Evolutionary conservation across 441 rosid genomes (phyloP).

Genomic region (Populus hybrid): DNA sequence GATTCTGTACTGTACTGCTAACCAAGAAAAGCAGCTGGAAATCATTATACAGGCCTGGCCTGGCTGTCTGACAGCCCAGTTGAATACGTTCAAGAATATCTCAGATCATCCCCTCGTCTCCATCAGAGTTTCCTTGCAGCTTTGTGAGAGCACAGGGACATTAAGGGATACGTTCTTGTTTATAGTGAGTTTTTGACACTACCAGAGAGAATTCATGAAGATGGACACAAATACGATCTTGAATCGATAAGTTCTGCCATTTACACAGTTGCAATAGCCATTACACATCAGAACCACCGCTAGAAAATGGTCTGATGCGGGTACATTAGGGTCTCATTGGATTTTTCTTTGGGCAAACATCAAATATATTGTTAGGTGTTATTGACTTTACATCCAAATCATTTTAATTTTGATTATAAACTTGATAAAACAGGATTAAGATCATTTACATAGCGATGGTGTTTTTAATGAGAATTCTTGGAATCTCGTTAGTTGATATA

Average conservation of each 20-base stretch:
- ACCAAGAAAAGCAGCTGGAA: neutral
- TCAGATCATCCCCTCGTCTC: neutral
- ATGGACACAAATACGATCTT: neutral
- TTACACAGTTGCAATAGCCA: neutral
- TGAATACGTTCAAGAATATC: neutral
- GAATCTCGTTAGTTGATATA: neutral
- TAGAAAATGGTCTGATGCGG: neutral
- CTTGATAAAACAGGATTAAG: too few species aligned
- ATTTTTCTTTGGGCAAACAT: neutral
- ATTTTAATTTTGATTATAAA: too few species aligned
- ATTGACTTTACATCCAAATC: too few species aligned
- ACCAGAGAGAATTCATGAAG: neutral
- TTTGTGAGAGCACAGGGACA: neutral
- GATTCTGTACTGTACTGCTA: neutral
- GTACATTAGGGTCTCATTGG: neutral
- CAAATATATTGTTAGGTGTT: too few species aligned
- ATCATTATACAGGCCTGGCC: neutral
- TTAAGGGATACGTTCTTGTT: neutral
- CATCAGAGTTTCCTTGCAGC: neutral
- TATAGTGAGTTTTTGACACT: neutral
- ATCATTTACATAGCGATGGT: too few species aligned
- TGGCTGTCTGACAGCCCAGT: constrained; percentile 4
- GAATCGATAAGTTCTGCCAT: too few species aligned
- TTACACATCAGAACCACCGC: neutral
- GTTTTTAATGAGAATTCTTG: neutral